phyloP scores from a whole-genome alignment of 805 yeast species.

The Yamadazyma philogaea region DNA sequence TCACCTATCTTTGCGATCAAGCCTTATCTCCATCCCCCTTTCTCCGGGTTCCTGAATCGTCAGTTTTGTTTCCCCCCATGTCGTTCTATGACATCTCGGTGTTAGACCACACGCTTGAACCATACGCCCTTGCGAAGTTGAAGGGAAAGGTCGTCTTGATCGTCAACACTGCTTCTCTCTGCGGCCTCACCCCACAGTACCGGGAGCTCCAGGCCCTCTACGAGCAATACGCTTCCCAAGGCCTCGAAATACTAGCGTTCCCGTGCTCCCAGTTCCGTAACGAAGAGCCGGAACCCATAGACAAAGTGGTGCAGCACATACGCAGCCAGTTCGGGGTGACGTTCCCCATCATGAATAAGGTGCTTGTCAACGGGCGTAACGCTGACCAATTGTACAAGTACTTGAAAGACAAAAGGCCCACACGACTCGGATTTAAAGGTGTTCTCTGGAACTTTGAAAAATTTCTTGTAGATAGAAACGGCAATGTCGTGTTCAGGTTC shows the following conservation, averaged over 20 bases:
- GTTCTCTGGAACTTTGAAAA: conserved; percentile 81
- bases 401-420: conserved; percentile 26
- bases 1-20: background rate
- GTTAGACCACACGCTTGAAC: conserved; percentile 55
- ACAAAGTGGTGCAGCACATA: conserved; percentile 19
- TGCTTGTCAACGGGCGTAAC: conserved; percentile 34
- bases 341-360: conserved; percentile 38
- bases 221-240: conserved; percentile 59
- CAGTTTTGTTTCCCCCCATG: too few relatives aligned
- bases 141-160: conserved; percentile 79
- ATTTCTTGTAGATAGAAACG: conserved; percentile 57
- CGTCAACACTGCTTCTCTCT: conserved; percentile 87
- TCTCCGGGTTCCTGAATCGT: background rate
- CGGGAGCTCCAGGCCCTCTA: conserved; percentile 66
- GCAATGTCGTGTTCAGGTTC: conserved; percentile 58
- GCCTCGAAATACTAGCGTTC: conserved; percentile 72
- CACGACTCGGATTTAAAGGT: conserved; percentile 36
- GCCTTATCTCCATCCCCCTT: background rate
- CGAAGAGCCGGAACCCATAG: conserved; percentile 70
- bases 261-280: conserved; percentile 89
- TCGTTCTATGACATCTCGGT: conserved; percentile 63
- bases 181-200: conserved; percentile 74
- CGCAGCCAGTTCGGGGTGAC: conserved; percentile 27
- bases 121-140: conserved; percentile 56
- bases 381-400: conserved; percentile 28